These are phyloP conservation scores for Phytomonas sp. DNA, from an alignment of 208 protist genomes.

Conservation along the genomic window DNA sequence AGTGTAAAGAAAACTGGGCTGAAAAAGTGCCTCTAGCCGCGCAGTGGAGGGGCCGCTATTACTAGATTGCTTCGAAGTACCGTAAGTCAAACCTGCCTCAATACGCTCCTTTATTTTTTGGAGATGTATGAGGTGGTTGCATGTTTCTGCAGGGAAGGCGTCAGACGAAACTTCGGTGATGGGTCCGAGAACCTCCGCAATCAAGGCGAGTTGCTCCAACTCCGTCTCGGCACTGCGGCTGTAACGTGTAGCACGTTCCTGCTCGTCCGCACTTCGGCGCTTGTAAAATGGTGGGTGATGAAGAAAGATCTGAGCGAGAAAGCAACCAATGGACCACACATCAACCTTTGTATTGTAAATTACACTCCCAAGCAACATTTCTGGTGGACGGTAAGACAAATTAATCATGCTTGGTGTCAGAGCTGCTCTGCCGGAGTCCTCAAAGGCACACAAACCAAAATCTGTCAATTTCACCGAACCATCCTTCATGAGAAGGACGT, in stretches of 20 bases:
- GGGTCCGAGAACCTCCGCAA: slow-evolving; percentile 66
- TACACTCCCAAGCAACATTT: slow-evolving; percentile 88
- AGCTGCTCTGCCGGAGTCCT: slow-evolving; percentile 21
- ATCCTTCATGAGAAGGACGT: slow-evolving; percentile 61
- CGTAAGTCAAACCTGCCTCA: background rate
- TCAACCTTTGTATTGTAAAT: slow-evolving; percentile 88
- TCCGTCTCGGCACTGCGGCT: slow-evolving; percentile 31
- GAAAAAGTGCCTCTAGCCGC: slow-evolving; percentile 44
- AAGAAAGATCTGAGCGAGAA: slow-evolving; percentile 94
- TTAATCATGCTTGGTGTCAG: slow-evolving; percentile 92
- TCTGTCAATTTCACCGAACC: slow-evolving; percentile 68
- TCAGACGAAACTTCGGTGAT: slow-evolving; percentile 20
- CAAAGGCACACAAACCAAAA: slow-evolving; percentile 81
- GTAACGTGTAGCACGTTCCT: slow-evolving; percentile 6
- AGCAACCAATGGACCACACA: slow-evolving; percentile 91
- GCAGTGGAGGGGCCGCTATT: slow-evolving; percentile 2
- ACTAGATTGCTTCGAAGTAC: background rate
- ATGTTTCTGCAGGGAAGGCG: slow-evolving; percentile 34
- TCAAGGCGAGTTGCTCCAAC: slow-evolving; percentile 61
- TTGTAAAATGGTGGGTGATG: slow-evolving; percentile 73
- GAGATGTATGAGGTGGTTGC: slow-evolving; percentile 34
- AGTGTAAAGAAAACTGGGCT: slow-evolving; percentile 47
- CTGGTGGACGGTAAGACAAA: slow-evolving; percentile 92
- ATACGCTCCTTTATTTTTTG: background rate
- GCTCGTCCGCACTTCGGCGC: slow-evolving; percentile 13